These are phyloP conservation scores for Vitis hybrid DNA, from an alignment of 177 flowering plant genomes.

Conservation along the genomic window DNA sequence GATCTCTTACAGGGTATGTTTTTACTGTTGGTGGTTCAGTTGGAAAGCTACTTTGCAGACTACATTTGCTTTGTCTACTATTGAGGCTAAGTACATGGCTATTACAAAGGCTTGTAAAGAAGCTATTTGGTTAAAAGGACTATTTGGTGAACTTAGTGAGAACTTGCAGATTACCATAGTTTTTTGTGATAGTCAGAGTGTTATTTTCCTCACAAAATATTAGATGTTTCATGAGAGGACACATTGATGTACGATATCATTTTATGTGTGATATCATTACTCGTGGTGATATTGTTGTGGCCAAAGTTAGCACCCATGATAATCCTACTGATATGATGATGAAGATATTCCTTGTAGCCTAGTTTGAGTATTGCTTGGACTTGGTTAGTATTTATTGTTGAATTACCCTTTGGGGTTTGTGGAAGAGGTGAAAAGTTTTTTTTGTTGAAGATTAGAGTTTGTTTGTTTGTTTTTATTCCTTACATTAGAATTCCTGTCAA, in stretches of 20 bases:
- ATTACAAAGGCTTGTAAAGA: too few relatives aligned
- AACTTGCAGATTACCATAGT: background rate
- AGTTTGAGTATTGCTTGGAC: too few relatives aligned
- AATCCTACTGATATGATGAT: background rate
- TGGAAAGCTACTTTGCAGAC: background rate
- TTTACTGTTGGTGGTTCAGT: background rate
- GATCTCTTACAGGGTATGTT: too few relatives aligned
- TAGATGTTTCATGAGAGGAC: too few relatives aligned
- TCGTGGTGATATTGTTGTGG: background rate
- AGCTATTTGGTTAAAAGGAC: too few relatives aligned
- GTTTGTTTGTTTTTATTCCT: too few relatives aligned
- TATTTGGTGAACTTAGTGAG: background rate
- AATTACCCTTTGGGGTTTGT: too few relatives aligned
- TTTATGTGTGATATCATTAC: background rate
- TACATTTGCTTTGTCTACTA: background rate
- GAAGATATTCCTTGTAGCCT: background rate
- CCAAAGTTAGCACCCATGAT: background rate
- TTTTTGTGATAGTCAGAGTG: background rate
- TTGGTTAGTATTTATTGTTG: too few relatives aligned
- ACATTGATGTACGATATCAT: background rate
- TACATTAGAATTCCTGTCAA: too few relatives aligned
- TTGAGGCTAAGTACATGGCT: background rate
- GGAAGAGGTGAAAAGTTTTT: too few relatives aligned
- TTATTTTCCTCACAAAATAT: too few relatives aligned
- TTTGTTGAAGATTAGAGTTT: too few relatives aligned